Evolutionary conservation across 495 filamentous ascomycete genomes (phyloP), one percentile per base, ranked within the genome.

Genomic region (Staphylotrichum tortipilum): DNA sequence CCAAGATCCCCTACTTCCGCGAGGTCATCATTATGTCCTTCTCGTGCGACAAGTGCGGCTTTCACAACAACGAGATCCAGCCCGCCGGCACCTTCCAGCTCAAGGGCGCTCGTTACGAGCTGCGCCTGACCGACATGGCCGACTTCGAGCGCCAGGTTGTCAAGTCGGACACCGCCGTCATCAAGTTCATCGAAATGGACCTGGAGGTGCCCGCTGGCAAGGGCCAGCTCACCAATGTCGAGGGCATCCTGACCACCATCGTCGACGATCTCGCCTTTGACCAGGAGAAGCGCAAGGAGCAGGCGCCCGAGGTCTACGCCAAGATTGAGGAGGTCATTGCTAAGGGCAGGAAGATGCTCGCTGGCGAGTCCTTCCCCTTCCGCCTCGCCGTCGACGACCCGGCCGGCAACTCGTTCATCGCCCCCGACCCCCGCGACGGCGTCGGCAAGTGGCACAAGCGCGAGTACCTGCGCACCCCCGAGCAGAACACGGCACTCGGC

Each of bases 11-110:
- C 18, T 96, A 82, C 73, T 97, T 99, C 77, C 86, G 88, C 61
- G 92, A 99, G 64, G 80, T 97, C 51, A 88, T 99, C 53, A 78
- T 99, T 55, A 94, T 95, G 80, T 95, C 89, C 39, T 99, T 99
- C 72, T 79, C 79, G 52, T 99, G 92, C 70, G 78, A 84, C 1
- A 78, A 95, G 62, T 99, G 92, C 71, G 68, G 81, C 62, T 87
- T 94, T 67, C 76, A 80, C 48, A 91, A 96, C 72, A 89, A 89
- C 64, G 88, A 94, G 59, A 82, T 97, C 49, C 89, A 95, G 62
- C 80, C 89, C 7, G 92, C 92, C 9, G 85, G 85, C 29, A 80
- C 86, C 55, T 92, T 96, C 53, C 92, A 96, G 68, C 84, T 89
- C 62, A 85, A 84, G 47, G 92, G 94, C 22, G 72, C 75, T n/a